Evolutionary conservation across 2,329 filamentous ascomycete species (phyloP), one percentile per base, ranked within the genome.

Genomic region (Xylaria arbuscula): DNA sequence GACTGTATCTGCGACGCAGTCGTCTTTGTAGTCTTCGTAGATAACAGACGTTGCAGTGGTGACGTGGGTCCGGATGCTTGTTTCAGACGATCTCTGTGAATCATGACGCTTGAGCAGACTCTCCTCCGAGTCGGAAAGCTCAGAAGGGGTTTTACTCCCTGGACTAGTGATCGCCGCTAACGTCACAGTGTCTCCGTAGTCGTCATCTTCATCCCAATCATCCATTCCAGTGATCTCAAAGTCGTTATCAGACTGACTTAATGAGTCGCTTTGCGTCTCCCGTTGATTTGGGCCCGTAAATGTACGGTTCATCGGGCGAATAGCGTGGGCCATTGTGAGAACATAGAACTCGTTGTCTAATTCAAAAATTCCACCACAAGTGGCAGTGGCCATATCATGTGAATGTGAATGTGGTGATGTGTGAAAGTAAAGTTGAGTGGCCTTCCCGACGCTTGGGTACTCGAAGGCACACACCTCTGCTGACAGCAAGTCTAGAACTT

Each of bases 161-260:
- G 50, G 50, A 22, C 68, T 70, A 22, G 68, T 70, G 13, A 70
- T 38, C 15, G 69, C 38, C 42, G 66, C 62, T 8, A 69, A 36
- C 13, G 66, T 61, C 22, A 45, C 57, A 7, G 9, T 36, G 15
- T 68, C 59, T 36, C 34, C 58, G 17, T 66, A 66, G 10, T 66
- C 63, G 11, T 57, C 66, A 4, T 68, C 68, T 22, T 69, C 68
- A 32, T 69, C 66, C 63, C 66, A 70, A 7, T 66, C 62, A 8
- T 62, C 66, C 56, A 66, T 64, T 0, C 66, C 69, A 0, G 69
- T 70, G 38, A 70, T 64, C 51, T 70, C 69, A 42, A 64, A 69
- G 57, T 69, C 66, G 38, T 66, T 62, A 38, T 66, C 63, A 1
- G 65, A 64, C 17, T 59, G 24, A 32, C 57, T 69, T 51, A 58